phyloP scores from a whole-genome alignment of 148 eudicot genomes.

The Hydrangea macrophylla region DNA sequence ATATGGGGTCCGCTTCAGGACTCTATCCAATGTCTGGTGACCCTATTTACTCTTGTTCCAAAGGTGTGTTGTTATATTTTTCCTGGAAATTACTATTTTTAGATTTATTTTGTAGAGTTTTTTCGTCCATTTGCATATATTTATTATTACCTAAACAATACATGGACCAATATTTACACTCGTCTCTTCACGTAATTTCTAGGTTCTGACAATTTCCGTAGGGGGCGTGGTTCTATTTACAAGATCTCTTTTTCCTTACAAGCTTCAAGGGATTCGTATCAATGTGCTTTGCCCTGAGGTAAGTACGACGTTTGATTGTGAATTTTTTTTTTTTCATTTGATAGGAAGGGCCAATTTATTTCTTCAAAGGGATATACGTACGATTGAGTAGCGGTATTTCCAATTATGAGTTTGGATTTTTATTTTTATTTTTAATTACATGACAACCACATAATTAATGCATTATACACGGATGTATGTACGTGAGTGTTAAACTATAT shows the following conservation, averaged over 20 bases:
- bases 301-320: slow-evolving; percentile 20
- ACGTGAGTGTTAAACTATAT: no score
- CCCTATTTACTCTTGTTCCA: slow-evolving; percentile 78
- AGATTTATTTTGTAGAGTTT: no score
- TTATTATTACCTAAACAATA: slow-evolving; percentile 1
- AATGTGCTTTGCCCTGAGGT: slow-evolving; percentile 98
- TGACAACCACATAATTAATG: no score
- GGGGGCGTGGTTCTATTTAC: slow-evolving; percentile 89
- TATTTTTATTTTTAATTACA: no score
- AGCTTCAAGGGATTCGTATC: slow-evolving; percentile 75
- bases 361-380: no score
- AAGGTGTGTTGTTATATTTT: slow-evolving; percentile 51
- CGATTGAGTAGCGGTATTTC: no score
- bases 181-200: slow-evolving; percentile 6
- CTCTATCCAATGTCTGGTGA: slow-evolving; percentile 62
- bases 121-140: no score
- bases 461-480: no score
- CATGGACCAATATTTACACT: not conserved
- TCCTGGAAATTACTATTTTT: not conserved
- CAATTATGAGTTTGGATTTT: no score
- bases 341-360: no score
- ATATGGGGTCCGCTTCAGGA: slow-evolving; percentile 82
- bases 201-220: slow-evolving; percentile 25
- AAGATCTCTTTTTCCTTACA: slow-evolving; percentile 66
- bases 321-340: no score